Evolutionary conservation across 2,329 filamentous ascomycete genomes (phyloP), one percentile per base, ranked within the genome.

Genomic region (Phialophora verrucosa): DNA sequence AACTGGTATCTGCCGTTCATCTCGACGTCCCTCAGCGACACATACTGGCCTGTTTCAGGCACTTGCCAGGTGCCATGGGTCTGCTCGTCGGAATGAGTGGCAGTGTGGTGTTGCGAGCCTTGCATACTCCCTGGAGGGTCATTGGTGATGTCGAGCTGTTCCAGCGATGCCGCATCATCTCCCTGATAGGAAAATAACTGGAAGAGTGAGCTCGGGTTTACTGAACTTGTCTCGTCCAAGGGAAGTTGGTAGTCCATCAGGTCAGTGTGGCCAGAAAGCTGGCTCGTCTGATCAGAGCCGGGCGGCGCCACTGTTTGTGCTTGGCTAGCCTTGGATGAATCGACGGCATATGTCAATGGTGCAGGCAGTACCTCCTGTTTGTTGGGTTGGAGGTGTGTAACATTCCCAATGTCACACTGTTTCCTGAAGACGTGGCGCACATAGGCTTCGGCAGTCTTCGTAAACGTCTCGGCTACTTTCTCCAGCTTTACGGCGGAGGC

Each of bases 401-500:
- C 44, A 31, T 27, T 50, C 38, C 38, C 20, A 27, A 23, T 35
- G 17, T 31, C 23, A 20, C 23, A 42, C 29, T 61, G 59, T 4
- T 31, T 42, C 53, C 59, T 53, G 23, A 61, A 61, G 11, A 53
- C 14, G 31, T 61, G 59, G 25, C 59, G 59, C 20, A 61, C 59
- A 27, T 61, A 61, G 29, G 59, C 59, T 54, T 61, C 47, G 31
- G 59, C 59, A n/a, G 53, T 61, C 49, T 61, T 61, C 2, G 59
- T 61, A 27, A 61, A 61, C 17, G 59, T 61, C n/a, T 61, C 59
- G 8, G 59, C 59, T 17, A 61, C 59, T 31, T 44, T 53, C 32
- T 61, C 59, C 27, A 61, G 59, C 23, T 61, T 61, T 5, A 61
- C 59, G 14, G 59, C 59, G 7, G 59, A 61, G 14, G 49, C 20